Conservation (phyloP, 108 stramenopile genomes). For the Conticribra guillardii region DNA sequence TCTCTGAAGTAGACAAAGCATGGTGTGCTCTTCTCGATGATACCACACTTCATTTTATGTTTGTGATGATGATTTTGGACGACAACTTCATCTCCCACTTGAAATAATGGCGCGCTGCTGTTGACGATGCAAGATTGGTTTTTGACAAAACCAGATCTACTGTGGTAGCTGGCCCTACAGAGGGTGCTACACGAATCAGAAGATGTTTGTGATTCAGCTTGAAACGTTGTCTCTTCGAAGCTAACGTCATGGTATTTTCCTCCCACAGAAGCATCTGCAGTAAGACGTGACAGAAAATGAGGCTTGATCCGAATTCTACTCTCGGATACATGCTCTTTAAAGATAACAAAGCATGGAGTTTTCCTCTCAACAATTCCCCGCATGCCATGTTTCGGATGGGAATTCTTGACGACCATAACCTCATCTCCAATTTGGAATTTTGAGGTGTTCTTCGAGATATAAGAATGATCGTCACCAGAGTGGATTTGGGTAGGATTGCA, state of each 20-base stretch:
- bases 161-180: no score
- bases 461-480: no score
- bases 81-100: background rate
- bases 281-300: background rate
- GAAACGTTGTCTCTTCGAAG: no score
- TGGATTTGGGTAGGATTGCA: no score
- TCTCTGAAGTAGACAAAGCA: conserved; percentile 10
- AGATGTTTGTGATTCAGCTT: no score
- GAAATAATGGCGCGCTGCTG: no score
- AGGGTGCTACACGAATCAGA: no score
- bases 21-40: background rate
- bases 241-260: no score
- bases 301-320: conserved; percentile 5
- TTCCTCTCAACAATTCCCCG: background rate
- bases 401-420: background rate
- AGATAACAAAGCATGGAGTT: conserved; percentile 9
- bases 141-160: no score
- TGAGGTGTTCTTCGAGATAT: no score
- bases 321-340: background rate
- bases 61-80: conserved; percentile 1
- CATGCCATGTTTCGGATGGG: background rate
- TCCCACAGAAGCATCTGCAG: no score
- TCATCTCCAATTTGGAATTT: background rate
- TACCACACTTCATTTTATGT: background rate
- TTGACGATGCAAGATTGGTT: no score